These are phyloP conservation scores for Talaromyces ruber DNA, from an alignment of 495 filamentous ascomycete genomes.

Conservation along the genomic window DNA sequence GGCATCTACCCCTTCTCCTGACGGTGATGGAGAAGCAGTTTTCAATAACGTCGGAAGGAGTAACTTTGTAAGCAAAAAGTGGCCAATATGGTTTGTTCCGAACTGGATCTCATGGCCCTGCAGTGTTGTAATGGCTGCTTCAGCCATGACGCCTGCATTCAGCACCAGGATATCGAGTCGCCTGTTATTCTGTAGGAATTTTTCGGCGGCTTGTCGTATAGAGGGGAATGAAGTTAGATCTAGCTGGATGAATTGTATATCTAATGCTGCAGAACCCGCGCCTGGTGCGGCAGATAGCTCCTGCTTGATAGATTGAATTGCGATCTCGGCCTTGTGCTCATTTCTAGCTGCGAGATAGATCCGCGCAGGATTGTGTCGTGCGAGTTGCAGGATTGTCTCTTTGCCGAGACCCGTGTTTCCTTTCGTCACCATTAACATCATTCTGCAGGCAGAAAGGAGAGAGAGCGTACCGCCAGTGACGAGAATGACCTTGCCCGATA, in stretches of 20 bases:
- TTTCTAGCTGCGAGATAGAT: slow-evolving; percentile 59
- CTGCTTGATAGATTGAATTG: slow-evolving; percentile 41
- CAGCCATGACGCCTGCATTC: slow-evolving; percentile 63
- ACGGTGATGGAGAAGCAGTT: slow-evolving; percentile 25
- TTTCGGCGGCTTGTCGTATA: slow-evolving; percentile 36
- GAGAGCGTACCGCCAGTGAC: slow-evolving; percentile 48
- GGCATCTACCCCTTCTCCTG: not conserved
- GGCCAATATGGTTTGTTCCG: slow-evolving; percentile 64
- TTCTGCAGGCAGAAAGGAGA: not conserved
- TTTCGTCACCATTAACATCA: slow-evolving; percentile 12
- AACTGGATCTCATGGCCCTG: slow-evolving; percentile 68
- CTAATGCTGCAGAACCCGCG: slow-evolving; percentile 6
- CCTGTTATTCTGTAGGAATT: slow-evolving; percentile 34
- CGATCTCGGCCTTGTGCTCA: slow-evolving; percentile 37
- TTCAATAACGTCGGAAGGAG: slow-evolving; percentile 50
- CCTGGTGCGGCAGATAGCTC: slow-evolving; percentile 11
- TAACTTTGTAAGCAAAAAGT: slow-evolving; percentile 55
- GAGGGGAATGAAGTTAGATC: slow-evolving; percentile 46
- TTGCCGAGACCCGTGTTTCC: slow-evolving; percentile 62
- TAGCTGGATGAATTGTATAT: slow-evolving; percentile 40
- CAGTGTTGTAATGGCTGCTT: slow-evolving; percentile 33
- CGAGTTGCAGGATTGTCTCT: slow-evolving; percentile 53
- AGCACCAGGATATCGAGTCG: slow-evolving; percentile 58
- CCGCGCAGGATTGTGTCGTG: slow-evolving; percentile 48
- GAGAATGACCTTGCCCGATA: slow-evolving; percentile 50